Evolutionary conservation across 208 protist species (phyloP).

Genomic region (Leishmania guyanensis): DNA sequence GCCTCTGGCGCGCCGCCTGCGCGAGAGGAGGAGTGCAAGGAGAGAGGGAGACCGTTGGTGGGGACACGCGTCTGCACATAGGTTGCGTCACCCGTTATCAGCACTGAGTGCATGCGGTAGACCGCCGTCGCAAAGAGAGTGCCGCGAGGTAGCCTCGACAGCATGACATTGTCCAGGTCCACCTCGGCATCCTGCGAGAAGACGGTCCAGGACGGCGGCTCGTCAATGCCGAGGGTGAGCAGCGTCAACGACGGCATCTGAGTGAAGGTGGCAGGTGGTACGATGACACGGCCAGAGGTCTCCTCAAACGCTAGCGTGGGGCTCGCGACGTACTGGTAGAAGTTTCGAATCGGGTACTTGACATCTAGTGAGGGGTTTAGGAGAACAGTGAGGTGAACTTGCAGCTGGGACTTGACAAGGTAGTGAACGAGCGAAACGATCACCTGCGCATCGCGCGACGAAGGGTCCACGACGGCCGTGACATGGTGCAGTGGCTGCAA

Average conservation of each 20-base stretch:
- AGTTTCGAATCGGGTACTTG: constrained; percentile 86
- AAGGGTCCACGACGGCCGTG: constrained; percentile 90
- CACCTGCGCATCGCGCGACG: constrained; percentile 81
- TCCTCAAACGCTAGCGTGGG: constrained; percentile 72
- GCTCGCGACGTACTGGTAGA: constrained; percentile 91
- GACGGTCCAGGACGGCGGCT: constrained; percentile 91
- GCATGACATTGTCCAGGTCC: constrained; percentile 97
- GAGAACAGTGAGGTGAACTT: constrained; percentile 59
- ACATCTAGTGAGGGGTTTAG: constrained; percentile 71
- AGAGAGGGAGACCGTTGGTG: constrained; percentile 80
- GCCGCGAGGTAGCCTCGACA: constrained; percentile 57
- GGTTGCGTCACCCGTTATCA: constrained; percentile 78
- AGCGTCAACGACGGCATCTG: constrained; percentile 52
- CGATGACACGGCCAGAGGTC: constrained; percentile 44
- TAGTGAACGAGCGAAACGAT: constrained; percentile 82
- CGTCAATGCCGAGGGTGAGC: constrained; percentile 87
- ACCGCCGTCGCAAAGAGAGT: constrained; percentile 54
- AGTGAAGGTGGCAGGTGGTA: constrained; percentile 57
- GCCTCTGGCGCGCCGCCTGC: not conserved
- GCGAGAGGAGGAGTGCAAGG: constrained; percentile 40
- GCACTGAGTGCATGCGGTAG: constrained; percentile 91
- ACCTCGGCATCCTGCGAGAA: constrained; percentile 70
- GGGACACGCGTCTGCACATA: constrained; percentile 28
- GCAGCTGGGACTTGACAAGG: constrained; percentile 44
- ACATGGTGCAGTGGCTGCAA: constrained; percentile 36